Evolutionary conservation across 2,329 filamentous ascomycete genomes (phyloP), one percentile per base, ranked within the genome.

Genomic region (Dactylellina haptotyla): DNA sequence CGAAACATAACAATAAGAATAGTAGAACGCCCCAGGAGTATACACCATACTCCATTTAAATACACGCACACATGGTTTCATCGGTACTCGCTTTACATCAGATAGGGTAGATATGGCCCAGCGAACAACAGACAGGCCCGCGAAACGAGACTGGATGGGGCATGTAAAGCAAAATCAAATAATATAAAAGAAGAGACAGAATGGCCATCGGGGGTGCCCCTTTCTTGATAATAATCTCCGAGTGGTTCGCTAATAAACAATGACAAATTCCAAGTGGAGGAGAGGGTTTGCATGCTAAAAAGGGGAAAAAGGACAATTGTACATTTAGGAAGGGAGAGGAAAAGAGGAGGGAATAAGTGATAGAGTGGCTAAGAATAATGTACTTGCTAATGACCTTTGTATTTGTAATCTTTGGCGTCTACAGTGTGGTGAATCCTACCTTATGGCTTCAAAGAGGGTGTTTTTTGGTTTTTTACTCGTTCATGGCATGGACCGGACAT

Each of bases 401-500:
- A n/a, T n/a, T n/a, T n/a, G n/a, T n/a, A n/a, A n/a, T n/a, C n/a
- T n/a, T n/a, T n/a, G n/a, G n/a, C n/a, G n/a, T n/a, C n/a, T n/a
- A n/a, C n/a, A n/a, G n/a, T n/a, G n/a, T n/a, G n/a, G n/a, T n/a
- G n/a, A n/a, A n/a, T n/a, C n/a, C n/a, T n/a, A n/a, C n/a, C n/a
- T n/a, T n/a, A n/a, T n/a, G n/a, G n/a, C n/a, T n/a, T n/a, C n/a
- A 46, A 5, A 2, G 16, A 46, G 12, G 18, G 41, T n/a, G 12
- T 46, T 9, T 16, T 28, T 12, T 37, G 25, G 9, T 18, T 12
- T 8, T 18, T 23, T 56, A 69, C 41, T 69, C 64, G 23, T 69
- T 69, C 64, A 69, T 69, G n/a, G 64, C 64, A 54, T 69, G 64
- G n/a, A 69, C 48, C 1, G 64, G 64, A 28, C 64, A 69, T 14